phyloP scores from a whole-genome alignment of 345 rosid species.

The Syzygium oleosum region DNA sequence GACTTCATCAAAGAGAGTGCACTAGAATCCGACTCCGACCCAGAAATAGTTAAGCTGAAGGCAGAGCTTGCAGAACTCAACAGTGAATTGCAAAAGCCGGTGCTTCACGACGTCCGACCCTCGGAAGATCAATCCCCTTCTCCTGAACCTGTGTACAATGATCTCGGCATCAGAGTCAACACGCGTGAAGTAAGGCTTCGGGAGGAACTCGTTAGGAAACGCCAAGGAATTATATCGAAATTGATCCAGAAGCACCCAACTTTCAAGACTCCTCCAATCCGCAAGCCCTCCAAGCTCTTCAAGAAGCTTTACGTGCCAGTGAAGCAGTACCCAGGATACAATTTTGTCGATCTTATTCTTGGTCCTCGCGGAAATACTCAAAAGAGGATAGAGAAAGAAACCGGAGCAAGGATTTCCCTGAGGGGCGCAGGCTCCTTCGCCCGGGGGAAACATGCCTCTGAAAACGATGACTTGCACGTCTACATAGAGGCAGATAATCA shows the following conservation, averaged over 20 bases:
- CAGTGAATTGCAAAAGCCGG: slow-evolving; percentile 3
- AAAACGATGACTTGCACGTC: slow-evolving; percentile 17
- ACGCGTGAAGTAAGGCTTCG: slow-evolving; percentile 5
- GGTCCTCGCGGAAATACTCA: slow-evolving; percentile 16
- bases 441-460: background rate
- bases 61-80: slow-evolving; percentile 9
- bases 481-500: slow-evolving; percentile 8
- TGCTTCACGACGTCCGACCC: background rate
- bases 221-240: slow-evolving; percentile 2
- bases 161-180: slow-evolving; percentile 8
- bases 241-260: slow-evolving; percentile 7
- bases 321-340: slow-evolving; percentile 16
- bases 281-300: slow-evolving; percentile 3
- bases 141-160: slow-evolving; percentile 10
- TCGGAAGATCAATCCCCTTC: slow-evolving; percentile 4
- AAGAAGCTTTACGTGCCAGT: slow-evolving; percentile 17
- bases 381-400: slow-evolving; percentile 23
- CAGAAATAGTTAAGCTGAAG: slow-evolving; percentile 8
- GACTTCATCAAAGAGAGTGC: slow-evolving; percentile 1
- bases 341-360: slow-evolving; percentile 12
- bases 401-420: slow-evolving; percentile 18
- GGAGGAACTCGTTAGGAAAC: slow-evolving; percentile 1
- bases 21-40: background rate
- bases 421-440: slow-evolving; percentile 7
- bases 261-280: background rate